Base-by-base conservation (phyloP, 2,329 filamentous ascomycete species). In the Coniosporium tulheliwenetii region DNA sequence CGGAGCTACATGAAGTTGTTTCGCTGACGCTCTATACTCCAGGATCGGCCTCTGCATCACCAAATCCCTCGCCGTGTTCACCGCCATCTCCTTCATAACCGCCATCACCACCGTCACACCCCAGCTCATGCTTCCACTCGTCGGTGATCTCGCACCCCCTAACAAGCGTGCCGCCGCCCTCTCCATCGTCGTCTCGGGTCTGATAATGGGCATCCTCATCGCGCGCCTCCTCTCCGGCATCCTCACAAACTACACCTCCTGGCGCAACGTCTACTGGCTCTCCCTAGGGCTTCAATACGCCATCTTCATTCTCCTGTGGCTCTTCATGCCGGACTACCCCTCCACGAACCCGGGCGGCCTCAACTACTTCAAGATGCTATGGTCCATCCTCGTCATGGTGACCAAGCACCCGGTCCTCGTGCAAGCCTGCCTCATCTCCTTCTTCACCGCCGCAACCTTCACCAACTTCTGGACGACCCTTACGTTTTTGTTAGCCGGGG, bases 71-170 rank as follows among this genome's bases (percentile, higher is more conserved):
- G 52, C 61, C 0, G 67, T 70, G 5, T 89, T 91, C 57, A 68
- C 74, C 0, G 76, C 69, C 1, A 65, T 89, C 13, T 84, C 79
- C 5, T 89, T 82, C 59, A 61, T 89, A 41, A 76, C 75, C 9
- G 77, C 79, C n/a, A 61, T 81, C n/a, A 79, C 80, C 1, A 91
- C 83, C 0, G 83, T 89, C 2, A 89, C 84, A 2, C 84, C 82
- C 0, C 67, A 71, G 47, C 55, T 71, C 41, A 85, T 91, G 81
- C 75, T 91, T 12, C 84, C 84, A 0, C 65, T 91, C 0, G 81
- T 87, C 0, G 81, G 82, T 2, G 82, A 89, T 50, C 75, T 89
- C 13, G 82, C 84, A 0, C 81, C 83, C 0, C 66, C 74, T 0
- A 63, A 77, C 35, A 72, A 78, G 26, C 75, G 81, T 10, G 81